Conservation (phyloP, 2,329 filamentous ascomycete genomes). For the Xylariaceae sp. region DNA sequence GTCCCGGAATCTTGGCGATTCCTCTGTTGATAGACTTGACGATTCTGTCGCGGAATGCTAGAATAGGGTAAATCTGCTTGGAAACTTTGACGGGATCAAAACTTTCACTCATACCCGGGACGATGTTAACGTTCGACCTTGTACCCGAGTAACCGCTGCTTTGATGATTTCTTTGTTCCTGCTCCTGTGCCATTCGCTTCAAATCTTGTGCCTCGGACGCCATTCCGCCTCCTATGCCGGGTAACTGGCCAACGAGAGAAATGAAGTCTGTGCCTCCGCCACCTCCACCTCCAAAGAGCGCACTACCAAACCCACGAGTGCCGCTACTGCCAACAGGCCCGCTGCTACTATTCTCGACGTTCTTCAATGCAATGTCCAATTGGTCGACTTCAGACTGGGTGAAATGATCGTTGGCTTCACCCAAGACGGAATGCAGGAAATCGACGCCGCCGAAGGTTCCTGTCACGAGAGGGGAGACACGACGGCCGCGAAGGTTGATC, state of each 20-base stretch:
- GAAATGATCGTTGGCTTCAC: conserved; percentile 83
- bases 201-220: conserved; percentile 70
- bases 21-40: conserved; percentile 84
- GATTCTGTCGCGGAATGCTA: conserved; percentile 92
- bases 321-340: conserved; percentile 43
- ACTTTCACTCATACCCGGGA: conserved; percentile 76
- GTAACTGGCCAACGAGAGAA: conserved; percentile 76
- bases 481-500: conserved; percentile 69
- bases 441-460: conserved; percentile 82
- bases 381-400: conserved; percentile 86
- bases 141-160: conserved; percentile 40
- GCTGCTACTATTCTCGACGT: conserved; percentile 63
- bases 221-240: conserved; percentile 70
- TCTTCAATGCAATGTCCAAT: conserved; percentile 75
- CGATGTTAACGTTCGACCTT: conserved; percentile 60
- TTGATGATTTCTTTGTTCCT: conserved; percentile 51
- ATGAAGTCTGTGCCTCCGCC: conserved; percentile 65
- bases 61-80: conserved; percentile 89
- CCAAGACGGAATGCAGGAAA: conserved; percentile 79
- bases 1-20: conserved; percentile 89
- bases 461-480: conserved; percentile 77
- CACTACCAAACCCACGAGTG: conserved; percentile 51
- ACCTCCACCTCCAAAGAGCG: conserved; percentile 39
- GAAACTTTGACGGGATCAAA: conserved; percentile 82
- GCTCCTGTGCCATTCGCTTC: conserved; percentile 69